A percentile compares a stretch with the other conserved stretches of the same genome.
phyloP scores from a whole-genome alignment of 176 grass and related monocot genomes.

The Aegilops umbellulata region DNA sequence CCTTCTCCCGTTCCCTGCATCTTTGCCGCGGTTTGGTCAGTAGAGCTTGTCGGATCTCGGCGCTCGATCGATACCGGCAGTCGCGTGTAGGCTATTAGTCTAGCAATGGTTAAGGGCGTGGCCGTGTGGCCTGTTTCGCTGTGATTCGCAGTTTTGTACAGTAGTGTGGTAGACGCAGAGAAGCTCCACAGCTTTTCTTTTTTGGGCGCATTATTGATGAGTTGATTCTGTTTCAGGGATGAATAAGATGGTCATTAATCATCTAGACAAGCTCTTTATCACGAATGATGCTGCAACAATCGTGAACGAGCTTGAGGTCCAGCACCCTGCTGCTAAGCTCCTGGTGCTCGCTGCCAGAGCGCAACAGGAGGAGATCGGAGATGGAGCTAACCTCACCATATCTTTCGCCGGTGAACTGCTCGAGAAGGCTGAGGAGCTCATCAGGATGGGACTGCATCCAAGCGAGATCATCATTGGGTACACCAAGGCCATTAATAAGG shows the following conservation, averaged over 20 bases:
- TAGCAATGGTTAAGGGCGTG: neutral
- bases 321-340: constrained; percentile 86
- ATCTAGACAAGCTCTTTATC: constrained; percentile 88
- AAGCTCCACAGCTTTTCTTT: neutral
- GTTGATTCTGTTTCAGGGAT: constrained; percentile 46
- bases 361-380: constrained; percentile 94
- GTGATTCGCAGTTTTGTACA: no score
- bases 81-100: neutral
- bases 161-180: neutral
- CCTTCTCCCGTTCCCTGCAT: neutral
- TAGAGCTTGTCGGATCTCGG: no score
- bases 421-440: constrained; percentile 88
- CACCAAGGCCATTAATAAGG: constrained; percentile 85
- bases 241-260: constrained; percentile 98
- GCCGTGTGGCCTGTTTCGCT: no score
- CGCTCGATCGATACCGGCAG: neutral
- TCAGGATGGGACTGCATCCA: constrained; percentile 94
- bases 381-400: constrained; percentile 86
- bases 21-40: no score
- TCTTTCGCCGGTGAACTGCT: constrained; percentile 93
- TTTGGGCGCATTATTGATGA: neutral
- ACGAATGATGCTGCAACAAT: constrained; percentile 87
- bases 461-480: constrained; percentile 97
- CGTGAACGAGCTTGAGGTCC: constrained; percentile 85
- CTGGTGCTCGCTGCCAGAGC: constrained; percentile 73